Conservation (phyloP, 2,329 filamentous ascomycete genomes). For the Clonostachys chloroleuca region DNA sequence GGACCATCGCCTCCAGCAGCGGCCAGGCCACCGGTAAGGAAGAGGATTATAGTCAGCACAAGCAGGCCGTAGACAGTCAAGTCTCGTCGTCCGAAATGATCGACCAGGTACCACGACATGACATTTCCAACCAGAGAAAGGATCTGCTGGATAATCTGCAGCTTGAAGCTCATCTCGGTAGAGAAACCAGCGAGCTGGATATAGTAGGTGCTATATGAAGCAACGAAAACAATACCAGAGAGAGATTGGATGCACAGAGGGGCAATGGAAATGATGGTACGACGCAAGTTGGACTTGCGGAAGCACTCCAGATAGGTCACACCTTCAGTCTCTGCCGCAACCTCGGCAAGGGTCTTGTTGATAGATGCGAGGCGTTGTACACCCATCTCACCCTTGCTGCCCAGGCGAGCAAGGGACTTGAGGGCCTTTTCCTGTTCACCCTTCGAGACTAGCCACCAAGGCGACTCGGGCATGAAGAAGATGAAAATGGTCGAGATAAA, state of each 20-base stretch:
- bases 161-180: slow-evolving; percentile 25
- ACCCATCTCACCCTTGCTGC: slow-evolving; percentile 15
- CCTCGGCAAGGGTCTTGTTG: slow-evolving; percentile 22
- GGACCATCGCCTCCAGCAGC: slow-evolving; percentile 25
- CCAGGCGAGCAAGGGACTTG: slow-evolving; percentile 23
- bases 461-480: slow-evolving; percentile 13
- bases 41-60: slow-evolving; percentile 30
- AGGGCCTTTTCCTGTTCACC: slow-evolving; percentile 24
- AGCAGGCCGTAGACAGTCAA: slow-evolving; percentile 31
- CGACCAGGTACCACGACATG: slow-evolving; percentile 29
- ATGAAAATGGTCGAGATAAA: slow-evolving; percentile 11
- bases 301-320: slow-evolving; percentile 12
- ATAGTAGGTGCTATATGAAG: slow-evolving; percentile 35
- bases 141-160: slow-evolving; percentile 22
- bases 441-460: slow-evolving; percentile 27
- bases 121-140: slow-evolving; percentile 31
- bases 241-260: slow-evolving; percentile 19
- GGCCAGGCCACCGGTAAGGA: slow-evolving; percentile 35
- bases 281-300: no score
- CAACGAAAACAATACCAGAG: slow-evolving; percentile 27
- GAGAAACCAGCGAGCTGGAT: slow-evolving; percentile 32
- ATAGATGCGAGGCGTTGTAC: slow-evolving; percentile 14
- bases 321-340: slow-evolving; percentile 25
- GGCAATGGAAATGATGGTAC: no score
- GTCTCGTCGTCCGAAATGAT: slow-evolving; percentile 27